Evolutionary conservation across 768 basidiomycete genomes (phyloP).

Genomic region (Boletus rubroflammeus): DNA sequence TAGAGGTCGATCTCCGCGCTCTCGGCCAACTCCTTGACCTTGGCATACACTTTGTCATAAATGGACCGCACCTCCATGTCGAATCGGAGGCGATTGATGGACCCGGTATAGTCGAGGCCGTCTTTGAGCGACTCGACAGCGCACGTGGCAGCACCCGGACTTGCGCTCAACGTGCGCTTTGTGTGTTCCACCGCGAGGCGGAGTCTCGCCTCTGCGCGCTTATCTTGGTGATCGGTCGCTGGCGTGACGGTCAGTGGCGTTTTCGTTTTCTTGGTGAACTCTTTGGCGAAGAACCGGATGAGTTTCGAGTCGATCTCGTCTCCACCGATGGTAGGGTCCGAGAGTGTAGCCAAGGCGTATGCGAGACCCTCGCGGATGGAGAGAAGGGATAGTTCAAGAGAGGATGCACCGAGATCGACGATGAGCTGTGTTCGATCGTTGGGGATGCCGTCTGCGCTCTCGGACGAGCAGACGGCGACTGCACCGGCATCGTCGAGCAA

Average conservation of each 20-base stretch:
- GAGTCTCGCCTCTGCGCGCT: slow-evolving; percentile 90
- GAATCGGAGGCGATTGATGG: slow-evolving; percentile 53
- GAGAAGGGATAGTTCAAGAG: slow-evolving; percentile 64
- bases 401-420: slow-evolving; percentile 78
- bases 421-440: slow-evolving; percentile 75
- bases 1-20: slow-evolving; percentile 54
- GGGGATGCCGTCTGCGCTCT: slow-evolving; percentile 37
- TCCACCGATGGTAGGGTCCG: slow-evolving; percentile 50
- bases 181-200: slow-evolving; percentile 91
- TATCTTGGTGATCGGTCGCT: slow-evolving; percentile 54
- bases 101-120: slow-evolving; percentile 83
- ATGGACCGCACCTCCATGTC: slow-evolving; percentile 60
- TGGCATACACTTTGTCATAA: slow-evolving; percentile 52
- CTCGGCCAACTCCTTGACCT: slow-evolving; percentile 51
- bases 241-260: slow-evolving; percentile 63
- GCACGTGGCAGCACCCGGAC: slow-evolving; percentile 82
- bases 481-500: slow-evolving; percentile 87
- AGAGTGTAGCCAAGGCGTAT: slow-evolving; percentile 54
- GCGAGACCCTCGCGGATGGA: slow-evolving; percentile 74
- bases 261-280: slow-evolving; percentile 96
- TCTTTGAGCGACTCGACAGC: slow-evolving; percentile 94
- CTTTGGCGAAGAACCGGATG: slow-evolving; percentile 88
- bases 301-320: slow-evolving; percentile 77
- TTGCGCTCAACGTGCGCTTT: slow-evolving; percentile 88
- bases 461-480: slow-evolving; percentile 52